These are phyloP conservation scores for Metarhizium robertsii DNA, from an alignment of 2,329 filamentous ascomycete genomes.

Conservation along the genomic window DNA sequence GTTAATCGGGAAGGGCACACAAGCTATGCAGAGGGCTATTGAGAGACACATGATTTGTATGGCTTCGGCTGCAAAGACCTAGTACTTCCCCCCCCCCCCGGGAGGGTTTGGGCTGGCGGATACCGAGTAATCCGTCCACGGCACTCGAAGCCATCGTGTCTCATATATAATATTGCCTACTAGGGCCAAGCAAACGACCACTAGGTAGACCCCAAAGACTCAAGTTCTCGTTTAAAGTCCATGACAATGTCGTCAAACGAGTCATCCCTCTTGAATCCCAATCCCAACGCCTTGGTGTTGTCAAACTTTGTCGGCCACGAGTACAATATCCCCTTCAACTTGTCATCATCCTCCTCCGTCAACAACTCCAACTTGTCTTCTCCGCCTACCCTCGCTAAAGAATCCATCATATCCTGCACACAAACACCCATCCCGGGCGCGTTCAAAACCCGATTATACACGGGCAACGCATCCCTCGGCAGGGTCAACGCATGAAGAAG, in stretches of 20 bases:
- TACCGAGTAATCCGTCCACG: too few species aligned
- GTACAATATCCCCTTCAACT: slow-evolving; percentile 37
- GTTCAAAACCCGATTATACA: slow-evolving; percentile 22
- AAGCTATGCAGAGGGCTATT: too few species aligned
- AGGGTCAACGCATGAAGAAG: slow-evolving; percentile 25
- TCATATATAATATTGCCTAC: too few species aligned
- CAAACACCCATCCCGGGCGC: slow-evolving; percentile 37
- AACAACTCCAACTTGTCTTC: too few species aligned
- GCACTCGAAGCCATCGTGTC: too few species aligned
- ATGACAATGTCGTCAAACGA: slow-evolving; percentile 14
- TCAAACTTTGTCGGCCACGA: slow-evolving; percentile 42
- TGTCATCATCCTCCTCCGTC: slow-evolving; percentile 34
- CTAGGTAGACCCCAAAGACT: not conserved
- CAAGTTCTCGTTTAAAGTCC: slow-evolving; percentile 7
- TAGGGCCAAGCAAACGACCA: too few species aligned
- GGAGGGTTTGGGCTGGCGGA: too few species aligned
- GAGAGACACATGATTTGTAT: too few species aligned
- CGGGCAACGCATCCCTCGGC: not conserved
- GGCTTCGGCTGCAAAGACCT: too few species aligned
- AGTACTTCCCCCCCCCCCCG: too few species aligned
- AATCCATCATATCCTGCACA: slow-evolving; percentile 39
- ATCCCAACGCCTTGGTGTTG: slow-evolving; percentile 39
- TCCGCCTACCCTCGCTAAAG: slow-evolving; percentile 20
- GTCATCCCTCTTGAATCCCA: slow-evolving; percentile 29
- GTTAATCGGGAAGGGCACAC: too few species aligned